A percentile compares a stretch with the other conserved stretches of the same genome.
phyloP scores from a whole-genome alignment of 768 basidiomycete species.

The Ramaria sp. region DNA sequence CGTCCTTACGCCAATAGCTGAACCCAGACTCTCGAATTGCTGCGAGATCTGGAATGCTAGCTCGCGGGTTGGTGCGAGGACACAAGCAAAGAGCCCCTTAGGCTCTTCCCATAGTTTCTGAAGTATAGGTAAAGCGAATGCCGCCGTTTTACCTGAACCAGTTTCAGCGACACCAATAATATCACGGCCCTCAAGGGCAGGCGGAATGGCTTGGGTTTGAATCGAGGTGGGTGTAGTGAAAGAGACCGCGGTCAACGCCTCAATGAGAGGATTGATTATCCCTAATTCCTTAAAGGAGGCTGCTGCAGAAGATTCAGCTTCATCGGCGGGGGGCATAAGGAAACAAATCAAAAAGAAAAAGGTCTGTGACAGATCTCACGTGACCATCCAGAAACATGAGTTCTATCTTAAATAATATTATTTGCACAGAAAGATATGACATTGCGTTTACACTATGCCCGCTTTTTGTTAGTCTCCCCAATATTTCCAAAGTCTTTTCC shows the following conservation, averaged over 20 bases:
- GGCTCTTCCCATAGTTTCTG: constrained; percentile 97
- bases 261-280: constrained; percentile 79
- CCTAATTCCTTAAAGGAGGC: constrained; percentile 75
- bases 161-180: constrained; percentile 98
- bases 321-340: constrained; percentile 25
- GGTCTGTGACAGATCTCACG: no score
- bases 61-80: constrained; percentile 96
- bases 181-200: constrained; percentile 84
- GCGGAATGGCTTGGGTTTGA: constrained; percentile 74
- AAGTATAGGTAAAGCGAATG: constrained; percentile 90
- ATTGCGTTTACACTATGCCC: neutral
- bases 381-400: no score
- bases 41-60: constrained; percentile 98
- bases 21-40: constrained; percentile 86
- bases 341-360: neutral
- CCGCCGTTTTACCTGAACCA: constrained; percentile 95
- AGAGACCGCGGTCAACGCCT: constrained; percentile 70
- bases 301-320: constrained; percentile 38
- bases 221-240: constrained; percentile 88
- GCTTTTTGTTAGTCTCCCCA: neutral
- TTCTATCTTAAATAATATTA: no score
- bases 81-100: constrained; percentile 83
- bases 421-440: no score
- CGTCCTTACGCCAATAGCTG: constrained; percentile 86
- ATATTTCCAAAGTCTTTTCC: neutral